Conservation (phyloP, 78 protist species). For the Cavenderia fasciculata region DNA sequence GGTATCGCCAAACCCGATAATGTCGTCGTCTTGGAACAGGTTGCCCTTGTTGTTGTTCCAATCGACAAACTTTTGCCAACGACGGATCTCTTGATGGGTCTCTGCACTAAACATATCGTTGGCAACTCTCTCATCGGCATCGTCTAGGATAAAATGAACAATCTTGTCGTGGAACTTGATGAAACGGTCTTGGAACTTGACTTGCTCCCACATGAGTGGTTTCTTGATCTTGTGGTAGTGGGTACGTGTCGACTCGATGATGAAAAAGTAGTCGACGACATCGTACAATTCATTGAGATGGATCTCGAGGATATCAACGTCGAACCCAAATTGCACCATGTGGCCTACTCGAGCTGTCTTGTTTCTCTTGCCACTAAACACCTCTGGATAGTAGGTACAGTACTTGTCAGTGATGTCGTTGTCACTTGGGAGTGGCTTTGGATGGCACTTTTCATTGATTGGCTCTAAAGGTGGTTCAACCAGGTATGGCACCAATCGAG, state of each 20-base stretch:
- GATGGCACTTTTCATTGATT: slow-evolving; percentile 1
- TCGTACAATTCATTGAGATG: slow-evolving; percentile 13
- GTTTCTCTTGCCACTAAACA: background rate
- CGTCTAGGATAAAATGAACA: background rate
- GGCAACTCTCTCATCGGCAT: background rate
- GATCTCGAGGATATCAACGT: slow-evolving; percentile 7
- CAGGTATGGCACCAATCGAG: background rate
- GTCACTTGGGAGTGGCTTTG: background rate
- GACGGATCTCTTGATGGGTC: slow-evolving; percentile 1
- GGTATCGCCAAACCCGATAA: slow-evolving; percentile 12
- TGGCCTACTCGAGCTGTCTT: background rate
- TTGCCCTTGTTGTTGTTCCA: background rate
- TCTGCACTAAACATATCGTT: background rate
- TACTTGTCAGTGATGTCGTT: background rate
- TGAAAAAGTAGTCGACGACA: background rate
- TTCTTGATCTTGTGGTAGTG: slow-evolving; percentile 4
- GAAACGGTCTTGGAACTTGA: slow-evolving; percentile 8
- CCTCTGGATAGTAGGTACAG: background rate
- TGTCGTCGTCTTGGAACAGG: background rate
- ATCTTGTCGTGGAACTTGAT: slow-evolving; percentile 5
- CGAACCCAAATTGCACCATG: slow-evolving; percentile 17
- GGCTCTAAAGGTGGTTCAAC: slow-evolving; percentile 13
- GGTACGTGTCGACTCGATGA: background rate
- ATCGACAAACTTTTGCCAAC: slow-evolving; percentile 18
- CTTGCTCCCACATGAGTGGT: slow-evolving; percentile 22